These are phyloP conservation scores for Hsuehochloa calcarea DNA, from an alignment of 176 grass and related monocot species.

Conservation along the genomic window DNA sequence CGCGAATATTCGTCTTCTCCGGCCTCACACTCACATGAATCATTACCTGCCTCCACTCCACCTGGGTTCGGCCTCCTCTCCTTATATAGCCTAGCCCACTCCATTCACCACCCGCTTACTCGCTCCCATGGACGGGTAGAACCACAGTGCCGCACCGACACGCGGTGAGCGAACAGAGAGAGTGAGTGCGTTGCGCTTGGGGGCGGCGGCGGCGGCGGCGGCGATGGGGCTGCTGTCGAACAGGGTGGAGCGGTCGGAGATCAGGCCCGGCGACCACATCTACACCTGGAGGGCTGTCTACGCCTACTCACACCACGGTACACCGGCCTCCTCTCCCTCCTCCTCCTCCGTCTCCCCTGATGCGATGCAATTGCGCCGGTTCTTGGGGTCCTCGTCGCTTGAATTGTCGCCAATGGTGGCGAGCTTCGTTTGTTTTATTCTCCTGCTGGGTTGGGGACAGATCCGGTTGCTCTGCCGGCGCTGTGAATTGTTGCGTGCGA, in stretches of 20 bases:
- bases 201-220: constrained; percentile 26
- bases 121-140: constrained; percentile 21
- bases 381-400: background rate
- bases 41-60: background rate
- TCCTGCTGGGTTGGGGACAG: background rate
- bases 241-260: constrained; percentile 71
- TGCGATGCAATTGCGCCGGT: background rate
- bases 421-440: background rate
- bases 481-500: background rate
- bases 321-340: background rate
- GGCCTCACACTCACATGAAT: background rate
- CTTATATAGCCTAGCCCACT: background rate
- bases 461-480: background rate
- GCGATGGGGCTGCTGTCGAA: constrained; percentile 84
- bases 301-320: constrained; percentile 97
- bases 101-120: background rate
- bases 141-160: background rate
- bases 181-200: background rate
- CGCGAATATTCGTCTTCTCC: constrained; percentile 15
- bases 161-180: background rate
- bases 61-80: background rate
- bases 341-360: background rate
- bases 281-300: constrained; percentile 89
- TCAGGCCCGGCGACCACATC: constrained; percentile 89
- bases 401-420: background rate